Percentiles rank a stretch among this genome's conserved stretches.
Evolutionary conservation across 139 green algal genomes (phyloP).

Genomic region (Picochlorum sp.): DNA sequence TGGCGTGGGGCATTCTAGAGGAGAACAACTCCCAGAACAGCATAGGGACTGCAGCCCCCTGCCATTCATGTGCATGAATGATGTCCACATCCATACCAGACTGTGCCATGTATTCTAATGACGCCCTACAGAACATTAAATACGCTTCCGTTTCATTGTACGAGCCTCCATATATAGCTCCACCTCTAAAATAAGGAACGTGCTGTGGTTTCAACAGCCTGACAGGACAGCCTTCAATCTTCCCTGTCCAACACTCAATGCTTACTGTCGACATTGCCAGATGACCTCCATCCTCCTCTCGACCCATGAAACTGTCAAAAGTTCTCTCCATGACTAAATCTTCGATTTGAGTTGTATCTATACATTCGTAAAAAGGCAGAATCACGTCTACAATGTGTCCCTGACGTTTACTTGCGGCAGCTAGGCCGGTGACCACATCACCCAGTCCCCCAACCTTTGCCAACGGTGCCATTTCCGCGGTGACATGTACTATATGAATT

Average conservation of each 20-base stretch:
- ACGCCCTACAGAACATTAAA: constrained; percentile 87
- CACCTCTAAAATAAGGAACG: constrained; percentile 60
- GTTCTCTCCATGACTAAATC: constrained; percentile 61
- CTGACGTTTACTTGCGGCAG: constrained; percentile 46
- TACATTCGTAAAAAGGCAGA: constrained; percentile 83
- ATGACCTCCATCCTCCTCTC: constrained; percentile 53
- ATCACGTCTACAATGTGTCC: constrained; percentile 72
- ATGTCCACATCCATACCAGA: constrained; percentile 43
- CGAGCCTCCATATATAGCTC: constrained; percentile 79
- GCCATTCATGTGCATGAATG: constrained; percentile 92
- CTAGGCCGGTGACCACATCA: constrained; percentile 84
- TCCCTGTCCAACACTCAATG: constrained; percentile 38
- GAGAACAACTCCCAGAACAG: constrained; percentile 77
- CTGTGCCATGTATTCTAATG: constrained; percentile 69
- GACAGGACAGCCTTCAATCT: constrained; percentile 46
- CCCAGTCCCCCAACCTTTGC: constrained; percentile 93
- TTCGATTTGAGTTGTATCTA: constrained; percentile 53
- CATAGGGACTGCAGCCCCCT: constrained; percentile 62
- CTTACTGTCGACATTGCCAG: constrained; percentile 41
- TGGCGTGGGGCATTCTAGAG: constrained; percentile 19
- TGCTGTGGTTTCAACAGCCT: constrained; percentile 64
- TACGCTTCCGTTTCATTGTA: constrained; percentile 96
- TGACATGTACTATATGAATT: constrained; percentile 81
- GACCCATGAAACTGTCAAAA: constrained; percentile 67
- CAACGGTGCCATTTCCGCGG: constrained; percentile 86